These are phyloP conservation scores for Fusarium burgessii DNA, from an alignment of 2,329 filamentous ascomycete genomes.

Conservation along the genomic window DNA sequence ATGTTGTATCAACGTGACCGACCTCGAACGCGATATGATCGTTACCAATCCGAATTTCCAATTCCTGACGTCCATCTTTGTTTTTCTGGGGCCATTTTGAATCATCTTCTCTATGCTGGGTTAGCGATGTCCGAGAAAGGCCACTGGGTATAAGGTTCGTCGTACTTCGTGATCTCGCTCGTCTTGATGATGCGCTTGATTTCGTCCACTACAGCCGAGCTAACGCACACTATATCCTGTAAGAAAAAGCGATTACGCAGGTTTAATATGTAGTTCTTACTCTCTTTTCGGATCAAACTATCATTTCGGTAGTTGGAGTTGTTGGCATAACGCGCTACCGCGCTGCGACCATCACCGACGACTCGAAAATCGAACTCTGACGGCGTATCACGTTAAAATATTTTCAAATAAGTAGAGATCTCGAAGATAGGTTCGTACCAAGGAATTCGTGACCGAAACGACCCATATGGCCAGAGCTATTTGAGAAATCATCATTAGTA, in stretches of 20 bases:
- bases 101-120: constrained; percentile 83
- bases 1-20: constrained; percentile 43
- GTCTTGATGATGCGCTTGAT: constrained; percentile 98
- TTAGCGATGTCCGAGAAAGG: constrained; percentile 28
- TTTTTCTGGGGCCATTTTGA: constrained; percentile 99
- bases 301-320: constrained; percentile 99
- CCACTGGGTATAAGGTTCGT: not conserved
- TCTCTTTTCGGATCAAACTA: constrained; percentile 98
- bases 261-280: constrained; percentile 65
- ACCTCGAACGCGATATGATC: constrained; percentile 99
- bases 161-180: constrained; percentile 96
- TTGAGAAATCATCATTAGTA: constrained; percentile 21
- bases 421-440: constrained; percentile 64
- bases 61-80: constrained; percentile 95
- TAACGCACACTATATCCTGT: constrained; percentile 86
- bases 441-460: constrained; percentile 98
- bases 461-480: constrained; percentile 94
- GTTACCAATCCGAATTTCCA: constrained; percentile 92
- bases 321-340: constrained; percentile 96
- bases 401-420: not conserved
- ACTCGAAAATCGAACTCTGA: constrained; percentile 96
- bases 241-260: not conserved
- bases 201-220: constrained; percentile 88
- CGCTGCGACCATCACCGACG: constrained; percentile 91
- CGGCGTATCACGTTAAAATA: constrained; percentile 15